Evolutionary conservation across 257 asterid genomes (phyloP).

Genomic region (Penstemon barbatus): DNA sequence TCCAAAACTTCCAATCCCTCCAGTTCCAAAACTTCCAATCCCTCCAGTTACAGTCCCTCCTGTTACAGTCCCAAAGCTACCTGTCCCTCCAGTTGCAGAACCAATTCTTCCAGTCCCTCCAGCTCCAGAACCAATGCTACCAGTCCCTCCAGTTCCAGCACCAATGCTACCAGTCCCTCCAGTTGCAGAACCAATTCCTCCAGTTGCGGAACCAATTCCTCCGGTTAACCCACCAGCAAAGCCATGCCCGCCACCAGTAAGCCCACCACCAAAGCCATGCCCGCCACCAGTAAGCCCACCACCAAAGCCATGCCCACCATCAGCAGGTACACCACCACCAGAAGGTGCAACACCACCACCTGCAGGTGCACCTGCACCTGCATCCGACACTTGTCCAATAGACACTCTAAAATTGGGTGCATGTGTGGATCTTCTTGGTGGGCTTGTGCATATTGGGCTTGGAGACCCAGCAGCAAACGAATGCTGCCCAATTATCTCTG

Average conservation of each 20-base stretch:
- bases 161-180: constrained; percentile 15
- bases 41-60: not conserved
- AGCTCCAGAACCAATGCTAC: not conserved
- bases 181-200: not conserved
- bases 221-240: constrained; percentile 26
- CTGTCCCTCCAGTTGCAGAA: not conserved
- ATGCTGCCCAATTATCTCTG: constrained; percentile 74
- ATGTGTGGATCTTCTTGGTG: constrained; percentile 87
- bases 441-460: constrained; percentile 59
- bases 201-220: constrained; percentile 20
- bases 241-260: too few relatives aligned
- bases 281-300: too few relatives aligned
- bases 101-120: not conserved
- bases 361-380: constrained; percentile 17
- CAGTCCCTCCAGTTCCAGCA: not conserved
- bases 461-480: constrained; percentile 72
- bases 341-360: constrained; percentile 25
- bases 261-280: too few relatives aligned
- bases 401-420: constrained; percentile 75
- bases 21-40: not conserved
- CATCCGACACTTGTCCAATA: constrained; percentile 54
- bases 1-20: not conserved
- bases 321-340: not conserved
- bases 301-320: too few relatives aligned
- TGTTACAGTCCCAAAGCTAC: constrained; percentile 1